Conservation (phyloP, 2,329 filamentous ascomycete species). For the Penicillium sp. region DNA sequence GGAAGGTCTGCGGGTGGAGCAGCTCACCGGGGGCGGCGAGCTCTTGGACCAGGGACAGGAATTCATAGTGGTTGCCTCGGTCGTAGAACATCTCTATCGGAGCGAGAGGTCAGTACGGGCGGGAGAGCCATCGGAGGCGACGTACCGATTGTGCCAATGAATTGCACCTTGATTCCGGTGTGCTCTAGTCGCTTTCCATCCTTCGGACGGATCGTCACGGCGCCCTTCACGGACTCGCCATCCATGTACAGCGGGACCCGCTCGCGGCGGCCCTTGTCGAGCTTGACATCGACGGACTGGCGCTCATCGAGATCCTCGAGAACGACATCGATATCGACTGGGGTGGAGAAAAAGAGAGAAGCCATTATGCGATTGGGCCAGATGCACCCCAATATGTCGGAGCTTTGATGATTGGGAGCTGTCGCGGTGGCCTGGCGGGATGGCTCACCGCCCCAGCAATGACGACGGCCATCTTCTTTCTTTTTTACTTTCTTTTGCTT, state of each 20-base stretch:
- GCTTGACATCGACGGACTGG: constrained; percentile 94
- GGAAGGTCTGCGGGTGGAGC: constrained; percentile 96
- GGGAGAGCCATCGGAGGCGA: not conserved
- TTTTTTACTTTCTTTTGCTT: not conserved
- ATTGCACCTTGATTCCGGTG: constrained; percentile 98
- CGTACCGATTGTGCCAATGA: constrained; percentile 90
- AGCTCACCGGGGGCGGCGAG: constrained; percentile 95
- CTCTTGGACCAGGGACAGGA: constrained; percentile 94
- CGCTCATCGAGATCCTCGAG: constrained; percentile 94
- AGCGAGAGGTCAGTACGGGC: not conserved
- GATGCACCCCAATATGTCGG: constrained; percentile 10
- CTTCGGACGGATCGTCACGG: constrained; percentile 92
- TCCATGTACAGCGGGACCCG: constrained; percentile 97
- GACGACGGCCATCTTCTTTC: not conserved
- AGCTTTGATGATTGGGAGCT: constrained; percentile 23
- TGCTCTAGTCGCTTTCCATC: constrained; percentile 98
- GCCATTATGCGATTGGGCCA: constrained; percentile 65
- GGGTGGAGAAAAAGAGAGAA: constrained; percentile 97
- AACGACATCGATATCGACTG: constrained; percentile 98
- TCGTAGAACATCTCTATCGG: constrained; percentile 97
- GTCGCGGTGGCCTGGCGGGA: constrained; percentile 20
- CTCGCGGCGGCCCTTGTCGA: constrained; percentile 96
- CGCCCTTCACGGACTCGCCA: constrained; percentile 95
- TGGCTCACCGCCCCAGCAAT: constrained; percentile 3
- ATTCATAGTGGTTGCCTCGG: constrained; percentile 98